These are phyloP conservation scores for Eucalyptus globulus DNA, from an alignment of 345 rosid genomes.

Conservation along the genomic window DNA sequence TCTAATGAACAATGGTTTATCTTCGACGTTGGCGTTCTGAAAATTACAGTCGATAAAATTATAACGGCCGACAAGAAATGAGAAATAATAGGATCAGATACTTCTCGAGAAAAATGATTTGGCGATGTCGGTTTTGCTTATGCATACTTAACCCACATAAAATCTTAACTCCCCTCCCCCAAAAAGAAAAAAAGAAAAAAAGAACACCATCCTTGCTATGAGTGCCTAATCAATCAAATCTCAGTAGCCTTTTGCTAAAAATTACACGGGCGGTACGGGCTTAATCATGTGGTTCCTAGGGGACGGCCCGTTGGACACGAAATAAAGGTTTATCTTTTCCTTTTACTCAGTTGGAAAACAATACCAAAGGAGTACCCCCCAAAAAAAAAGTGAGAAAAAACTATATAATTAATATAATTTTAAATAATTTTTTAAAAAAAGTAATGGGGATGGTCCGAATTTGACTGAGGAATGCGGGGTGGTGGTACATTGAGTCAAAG, in stretches of 20 bases:
- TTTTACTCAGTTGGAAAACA: neutral
- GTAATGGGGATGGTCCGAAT: neutral
- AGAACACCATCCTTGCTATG: neutral
- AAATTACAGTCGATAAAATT: too few relatives aligned
- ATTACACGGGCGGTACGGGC: neutral
- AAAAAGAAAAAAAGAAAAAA: neutral
- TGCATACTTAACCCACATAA: neutral
- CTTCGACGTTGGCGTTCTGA: too few relatives aligned
- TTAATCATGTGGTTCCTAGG: neutral
- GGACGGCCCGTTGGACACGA: neutral
- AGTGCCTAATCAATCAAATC: neutral
- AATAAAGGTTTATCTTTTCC: neutral
- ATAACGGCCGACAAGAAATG: neutral
- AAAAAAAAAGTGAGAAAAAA: neutral
- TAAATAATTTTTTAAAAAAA: neutral
- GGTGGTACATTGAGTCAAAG: neutral
- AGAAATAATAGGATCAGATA: neutral
- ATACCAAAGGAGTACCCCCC: neutral
- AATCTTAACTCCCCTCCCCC: neutral
- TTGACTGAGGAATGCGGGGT: neutral
- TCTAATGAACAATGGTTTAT: too few relatives aligned
- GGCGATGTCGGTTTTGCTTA: neutral
- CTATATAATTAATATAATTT: neutral
- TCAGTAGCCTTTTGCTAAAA: neutral
- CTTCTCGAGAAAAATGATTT: neutral